Evolutionary conservation across 805 yeast genomes (phyloP).

Genomic region (Candida jianshihensis): DNA sequence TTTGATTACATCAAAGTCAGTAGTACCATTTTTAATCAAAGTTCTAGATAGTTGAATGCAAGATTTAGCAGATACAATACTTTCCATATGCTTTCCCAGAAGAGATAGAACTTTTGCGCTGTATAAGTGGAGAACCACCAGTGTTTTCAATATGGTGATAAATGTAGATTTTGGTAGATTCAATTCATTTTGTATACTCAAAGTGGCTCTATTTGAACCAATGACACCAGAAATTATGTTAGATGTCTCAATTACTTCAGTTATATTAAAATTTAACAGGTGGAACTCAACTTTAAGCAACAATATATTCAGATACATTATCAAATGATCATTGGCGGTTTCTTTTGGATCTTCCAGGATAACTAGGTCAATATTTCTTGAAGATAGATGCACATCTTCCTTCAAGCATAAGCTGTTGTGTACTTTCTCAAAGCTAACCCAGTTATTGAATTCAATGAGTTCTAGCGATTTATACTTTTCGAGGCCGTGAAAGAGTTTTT

Average conservation of each 20-base stretch:
- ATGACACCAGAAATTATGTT: conserved; percentile 1
- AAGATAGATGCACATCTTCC: conserved; percentile 2
- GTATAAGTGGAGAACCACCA: conserved; percentile 12
- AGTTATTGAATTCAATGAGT: conserved; percentile 6
- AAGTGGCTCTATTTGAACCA: not conserved
- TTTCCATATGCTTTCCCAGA: conserved; percentile 18
- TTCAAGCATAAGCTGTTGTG: conserved; percentile 12
- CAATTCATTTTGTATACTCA: conserved; percentile 11
- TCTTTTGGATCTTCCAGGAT: conserved; percentile 1
- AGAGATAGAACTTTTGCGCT: conserved; percentile 13
- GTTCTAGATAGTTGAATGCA: conserved; percentile 48
- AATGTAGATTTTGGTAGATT: conserved; percentile 6
- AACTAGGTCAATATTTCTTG: conserved; percentile 3
- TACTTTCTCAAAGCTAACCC: conserved; percentile 8
- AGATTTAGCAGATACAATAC: conserved; percentile 35
- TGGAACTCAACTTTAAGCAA: conserved; percentile 12
- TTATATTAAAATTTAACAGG: conserved; percentile 10
- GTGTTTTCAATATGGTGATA: conserved; percentile 2
- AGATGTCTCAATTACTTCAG: conserved; percentile 6
- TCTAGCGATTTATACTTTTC: conserved; percentile 8
- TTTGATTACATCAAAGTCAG: conserved; percentile 25
- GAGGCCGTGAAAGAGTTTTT: conserved; percentile 5
- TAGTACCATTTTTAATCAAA: conserved; percentile 35
- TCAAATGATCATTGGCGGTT: conserved; percentile 1
- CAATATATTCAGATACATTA: conserved; percentile 4